Base-by-base conservation (phyloP, 805 yeast species). In the Wickerhamomyces queroliae region DNA sequence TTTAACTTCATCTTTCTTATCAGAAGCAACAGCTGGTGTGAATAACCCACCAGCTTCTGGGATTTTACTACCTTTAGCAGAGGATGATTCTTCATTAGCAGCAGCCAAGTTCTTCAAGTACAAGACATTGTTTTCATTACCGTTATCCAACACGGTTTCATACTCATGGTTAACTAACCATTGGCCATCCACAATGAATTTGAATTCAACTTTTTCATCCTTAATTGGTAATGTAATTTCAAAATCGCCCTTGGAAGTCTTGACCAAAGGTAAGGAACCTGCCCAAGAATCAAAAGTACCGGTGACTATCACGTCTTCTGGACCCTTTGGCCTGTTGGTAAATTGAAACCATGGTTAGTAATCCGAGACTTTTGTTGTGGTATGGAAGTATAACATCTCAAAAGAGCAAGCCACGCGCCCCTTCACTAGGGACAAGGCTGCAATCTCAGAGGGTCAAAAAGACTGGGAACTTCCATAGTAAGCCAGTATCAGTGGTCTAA, bases 281-380 rank as follows among this genome's bases (percentile, higher is more conserved):
- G 71, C 53, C 90, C 90, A 83, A 52, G 76, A 66, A 53, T 80
- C 87, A 52, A 81, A 80, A 38, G 78, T 70, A 44, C 90, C 90
- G 17, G 89, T 82, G 37, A 83, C 74, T 48, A 76, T 66, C 42
- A 83, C 90, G 27, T 70, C 70, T 22, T 56, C 42, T 12, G 76
- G 76, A 42, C 87, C 84, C 9, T 62, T 53, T 39, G 76, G 72
- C 73, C 74, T 55, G 33, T 34, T n/a, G 7, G 8, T 6, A 12
- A 4, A n/a, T n/a, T n/a, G n/a, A 19, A 23, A 8, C 21, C 15
- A 31, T 22, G 32, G 37, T 25, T 30, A 34, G 27, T 23, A 18
- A 23, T 23, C 25, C 25, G 25, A 23, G 25, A 11, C 11, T 11
- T 23, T 8, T 8, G 11, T 23, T 11, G n/a, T n/a, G n/a, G n/a